phyloP scores from a whole-genome alignment of 2,329 filamentous ascomycete genomes.

The Hansfordia pulvinata region DNA sequence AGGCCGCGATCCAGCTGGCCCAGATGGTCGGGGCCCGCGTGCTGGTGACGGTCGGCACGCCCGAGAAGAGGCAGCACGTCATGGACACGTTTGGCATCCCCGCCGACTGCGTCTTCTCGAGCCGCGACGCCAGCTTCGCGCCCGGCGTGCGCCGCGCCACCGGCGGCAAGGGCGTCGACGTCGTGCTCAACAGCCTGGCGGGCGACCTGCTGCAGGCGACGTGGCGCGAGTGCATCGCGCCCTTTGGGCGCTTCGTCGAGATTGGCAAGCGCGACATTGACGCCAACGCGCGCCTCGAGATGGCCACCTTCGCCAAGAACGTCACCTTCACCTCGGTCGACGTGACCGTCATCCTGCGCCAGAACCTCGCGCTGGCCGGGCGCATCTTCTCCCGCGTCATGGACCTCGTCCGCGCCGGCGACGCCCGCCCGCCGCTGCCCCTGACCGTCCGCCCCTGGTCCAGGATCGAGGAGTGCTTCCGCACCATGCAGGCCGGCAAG shows the following conservation, averaged over 20 bases:
- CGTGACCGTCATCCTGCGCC: slow-evolving; percentile 8
- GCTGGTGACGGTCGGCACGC: slow-evolving; percentile 11
- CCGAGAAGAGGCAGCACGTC: slow-evolving; percentile 10
- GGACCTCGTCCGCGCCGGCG: too few species aligned
- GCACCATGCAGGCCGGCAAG: slow-evolving; percentile 19
- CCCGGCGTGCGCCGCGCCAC: slow-evolving; percentile 7
- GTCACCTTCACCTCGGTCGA: slow-evolving; percentile 12
- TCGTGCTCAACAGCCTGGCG: slow-evolving; percentile 9
- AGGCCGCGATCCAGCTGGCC: slow-evolving; percentile 2
- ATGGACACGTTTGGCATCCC: slow-evolving; percentile 9
- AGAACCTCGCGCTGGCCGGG: too few species aligned
- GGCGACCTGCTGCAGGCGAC: slow-evolving; percentile 10
- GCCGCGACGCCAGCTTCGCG: slow-evolving; percentile 10
- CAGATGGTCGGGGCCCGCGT: slow-evolving; percentile 6
- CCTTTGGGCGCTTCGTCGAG: slow-evolving; percentile 15
- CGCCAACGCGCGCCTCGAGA: slow-evolving; percentile 17
- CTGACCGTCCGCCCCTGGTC: too few species aligned
- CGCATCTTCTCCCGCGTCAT: too few species aligned
- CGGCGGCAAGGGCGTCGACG: slow-evolving; percentile 9
- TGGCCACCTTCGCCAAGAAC: slow-evolving; percentile 15
- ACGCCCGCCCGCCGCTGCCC: too few species aligned
- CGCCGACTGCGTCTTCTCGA: slow-evolving; percentile 11
- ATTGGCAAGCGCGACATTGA: slow-evolving; percentile 14
- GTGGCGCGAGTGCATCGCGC: slow-evolving; percentile 13
- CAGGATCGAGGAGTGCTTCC: slow-evolving; percentile 20